phyloP scores from a whole-genome alignment of 164 flowering plant species.

The Protea cynaroides region DNA sequence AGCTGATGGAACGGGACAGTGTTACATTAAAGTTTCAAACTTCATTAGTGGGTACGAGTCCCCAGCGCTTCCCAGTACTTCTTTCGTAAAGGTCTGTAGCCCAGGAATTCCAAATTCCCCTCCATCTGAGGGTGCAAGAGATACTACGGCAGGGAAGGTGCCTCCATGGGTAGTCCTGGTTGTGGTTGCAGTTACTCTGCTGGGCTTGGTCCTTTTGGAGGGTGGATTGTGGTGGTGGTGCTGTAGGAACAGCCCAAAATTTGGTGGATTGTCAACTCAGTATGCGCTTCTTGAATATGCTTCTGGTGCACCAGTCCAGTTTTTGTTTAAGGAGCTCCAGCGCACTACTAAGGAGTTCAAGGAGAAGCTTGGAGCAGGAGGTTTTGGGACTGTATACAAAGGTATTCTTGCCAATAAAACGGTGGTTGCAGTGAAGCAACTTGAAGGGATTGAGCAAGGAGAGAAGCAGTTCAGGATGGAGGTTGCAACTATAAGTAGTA shows the following conservation, averaged over 20 bases:
- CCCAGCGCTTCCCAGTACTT: slow-evolving; percentile 62
- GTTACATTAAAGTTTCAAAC: slow-evolving; percentile 40
- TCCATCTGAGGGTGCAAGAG: background rate
- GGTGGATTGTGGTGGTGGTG: slow-evolving; percentile 28
- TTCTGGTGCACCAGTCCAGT: slow-evolving; percentile 40
- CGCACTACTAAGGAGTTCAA: slow-evolving; percentile 32
- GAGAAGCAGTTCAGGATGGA: slow-evolving; percentile 40
- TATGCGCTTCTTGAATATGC: slow-evolving; percentile 37
- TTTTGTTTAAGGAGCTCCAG: slow-evolving; percentile 33
- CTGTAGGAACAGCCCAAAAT: slow-evolving; percentile 25
- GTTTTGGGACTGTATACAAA: slow-evolving; percentile 32
- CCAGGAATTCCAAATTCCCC: slow-evolving; percentile 34
- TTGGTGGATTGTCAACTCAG: slow-evolving; percentile 22
- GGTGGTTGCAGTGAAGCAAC: slow-evolving; percentile 31
- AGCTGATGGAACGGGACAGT: slow-evolving; percentile 67
- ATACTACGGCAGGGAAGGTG: slow-evolving; percentile 1
- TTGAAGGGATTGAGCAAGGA: slow-evolving; percentile 43
- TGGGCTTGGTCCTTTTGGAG: slow-evolving; percentile 16
- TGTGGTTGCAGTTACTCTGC: slow-evolving; percentile 16
- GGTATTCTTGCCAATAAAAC: slow-evolving; percentile 29
- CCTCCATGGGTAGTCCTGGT: slow-evolving; percentile 16
- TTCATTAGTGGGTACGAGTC: slow-evolving; percentile 66
- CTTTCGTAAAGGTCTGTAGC: slow-evolving; percentile 69
- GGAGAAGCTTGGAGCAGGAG: slow-evolving; percentile 36
- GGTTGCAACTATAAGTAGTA: slow-evolving; percentile 37